Percentiles rank a stretch among this genome's conserved stretches.
Evolutionary conservation across 371 early-diverging fungal genomes (phyloP).

Genomic region (Syncephalastrum sp.): DNA sequence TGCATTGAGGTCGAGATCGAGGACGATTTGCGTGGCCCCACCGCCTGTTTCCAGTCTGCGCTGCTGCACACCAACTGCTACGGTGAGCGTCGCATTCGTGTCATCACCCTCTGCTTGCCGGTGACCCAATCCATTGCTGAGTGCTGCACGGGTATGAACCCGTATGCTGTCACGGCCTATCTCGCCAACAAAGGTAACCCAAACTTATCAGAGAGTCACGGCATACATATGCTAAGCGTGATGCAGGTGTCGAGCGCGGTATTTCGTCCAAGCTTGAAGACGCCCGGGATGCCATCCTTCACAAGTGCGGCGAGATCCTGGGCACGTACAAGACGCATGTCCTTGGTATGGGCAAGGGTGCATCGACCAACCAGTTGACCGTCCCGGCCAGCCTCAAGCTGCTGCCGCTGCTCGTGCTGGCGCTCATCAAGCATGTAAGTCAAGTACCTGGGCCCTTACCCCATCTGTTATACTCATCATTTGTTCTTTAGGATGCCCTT

Average conservation of each 20-base stretch:
- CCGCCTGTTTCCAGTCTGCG: conserved; percentile 96
- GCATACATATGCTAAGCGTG: not conserved
- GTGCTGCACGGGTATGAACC: conserved; percentile 82
- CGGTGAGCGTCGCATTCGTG: conserved; percentile 94
- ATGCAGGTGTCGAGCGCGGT: conserved; percentile 73
- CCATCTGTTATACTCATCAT: not conserved
- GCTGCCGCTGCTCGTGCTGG: conserved; percentile 79
- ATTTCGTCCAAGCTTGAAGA: conserved; percentile 88
- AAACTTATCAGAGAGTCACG: not conserved
- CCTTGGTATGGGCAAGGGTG: conserved; percentile 66
- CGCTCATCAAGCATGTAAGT: conserved; percentile 72
- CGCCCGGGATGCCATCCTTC: conserved; percentile 89
- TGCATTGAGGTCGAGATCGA: conserved; percentile 88
- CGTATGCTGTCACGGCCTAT: conserved; percentile 77
- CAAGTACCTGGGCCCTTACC: not conserved
- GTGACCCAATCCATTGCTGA: conserved; percentile 81
- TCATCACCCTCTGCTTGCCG: conserved; percentile 91
- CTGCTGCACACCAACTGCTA: conserved; percentile 85
- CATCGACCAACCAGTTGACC: conserved; percentile 73
- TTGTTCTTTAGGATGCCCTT: conserved; percentile 44
- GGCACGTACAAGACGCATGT: conserved; percentile 84
- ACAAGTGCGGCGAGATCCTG: conserved; percentile 85
- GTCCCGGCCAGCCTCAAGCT: conserved; percentile 82
- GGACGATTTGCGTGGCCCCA: conserved; percentile 74
- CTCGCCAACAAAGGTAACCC: conserved; percentile 78